Evolutionary conservation across 305 asterid genomes (phyloP).

Genomic region (Rubia peregrina): DNA sequence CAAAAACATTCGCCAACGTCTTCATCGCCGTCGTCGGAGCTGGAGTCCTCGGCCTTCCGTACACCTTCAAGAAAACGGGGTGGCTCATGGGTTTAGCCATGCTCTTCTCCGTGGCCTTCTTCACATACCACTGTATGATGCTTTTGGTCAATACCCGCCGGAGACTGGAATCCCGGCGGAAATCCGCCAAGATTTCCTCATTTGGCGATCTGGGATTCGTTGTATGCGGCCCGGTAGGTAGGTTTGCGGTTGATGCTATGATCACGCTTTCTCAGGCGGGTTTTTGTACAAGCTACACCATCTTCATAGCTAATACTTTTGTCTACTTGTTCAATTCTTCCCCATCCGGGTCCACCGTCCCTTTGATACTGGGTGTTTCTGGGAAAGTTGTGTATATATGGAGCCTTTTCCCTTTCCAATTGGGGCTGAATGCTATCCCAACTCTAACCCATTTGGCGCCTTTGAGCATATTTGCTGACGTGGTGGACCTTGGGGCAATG

Average conservation of each 20-base stretch:
- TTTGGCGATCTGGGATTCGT: conserved; percentile 40
- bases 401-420: conserved; percentile 32
- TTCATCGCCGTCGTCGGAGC: conserved; percentile 84
- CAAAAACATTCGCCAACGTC: conserved; percentile 79
- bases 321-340: conserved; percentile 25
- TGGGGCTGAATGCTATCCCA: conserved; percentile 34
- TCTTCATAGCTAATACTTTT: conserved; percentile 29
- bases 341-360: neutral
- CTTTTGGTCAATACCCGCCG: conserved; percentile 26
- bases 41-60: conserved; percentile 90
- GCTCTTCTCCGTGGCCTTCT: conserved; percentile 52
- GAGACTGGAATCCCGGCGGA: conserved; percentile 22
- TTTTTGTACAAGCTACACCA: conserved; percentile 28
- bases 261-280: conserved; percentile 31
- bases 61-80: conserved; percentile 87
- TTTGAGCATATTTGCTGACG: conserved; percentile 38
- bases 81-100: conserved; percentile 57
- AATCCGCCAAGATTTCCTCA: conserved; percentile 23
- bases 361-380: conserved; percentile 24
- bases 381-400: conserved; percentile 26
- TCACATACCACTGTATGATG: conserved; percentile 83
- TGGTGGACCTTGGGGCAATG: conserved; percentile 33
- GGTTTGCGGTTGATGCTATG: conserved; percentile 35
- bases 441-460: conserved; percentile 37
- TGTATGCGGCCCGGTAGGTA: conserved; percentile 31